Conservation (phyloP, 306 rosid genomes). For the Fragaria ananassa region DNA sequence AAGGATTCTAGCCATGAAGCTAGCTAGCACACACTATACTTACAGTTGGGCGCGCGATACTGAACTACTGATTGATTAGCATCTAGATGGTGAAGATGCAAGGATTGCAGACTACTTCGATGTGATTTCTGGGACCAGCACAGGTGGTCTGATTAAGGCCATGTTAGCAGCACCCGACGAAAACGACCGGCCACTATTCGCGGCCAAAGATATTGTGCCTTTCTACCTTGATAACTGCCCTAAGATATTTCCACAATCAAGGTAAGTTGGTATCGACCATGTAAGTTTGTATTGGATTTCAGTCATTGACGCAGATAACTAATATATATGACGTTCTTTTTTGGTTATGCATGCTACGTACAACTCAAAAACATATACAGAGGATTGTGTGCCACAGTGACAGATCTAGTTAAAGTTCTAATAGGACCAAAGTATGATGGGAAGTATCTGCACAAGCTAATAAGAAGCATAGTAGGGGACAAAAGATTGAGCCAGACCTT, state of each 20-base stretch:
- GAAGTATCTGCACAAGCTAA: conserved; percentile 19
- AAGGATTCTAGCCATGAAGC: not conserved
- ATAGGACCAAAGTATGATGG: conserved; percentile 35
- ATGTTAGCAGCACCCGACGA: conserved; percentile 32
- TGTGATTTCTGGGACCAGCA: conserved; percentile 32
- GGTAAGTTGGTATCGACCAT: not conserved
- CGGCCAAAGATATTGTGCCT: conserved; percentile 26
- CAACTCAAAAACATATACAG: conserved; percentile 18
- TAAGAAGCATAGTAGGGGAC: not conserved
- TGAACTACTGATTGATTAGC: not conserved
- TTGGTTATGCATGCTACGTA: not conserved
- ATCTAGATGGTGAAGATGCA: conserved; percentile 27
- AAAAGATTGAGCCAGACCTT: conserved; percentile 28
- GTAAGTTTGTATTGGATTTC: no score
- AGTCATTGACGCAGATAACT: no score
- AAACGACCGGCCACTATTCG: conserved; percentile 25
- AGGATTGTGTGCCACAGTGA: conserved; percentile 26
- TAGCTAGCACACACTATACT: not conserved
- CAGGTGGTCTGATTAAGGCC: conserved; percentile 32
- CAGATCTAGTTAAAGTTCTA: conserved; percentile 17
- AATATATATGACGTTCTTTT: no score
- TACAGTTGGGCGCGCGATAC: not conserved
- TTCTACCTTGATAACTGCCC: conserved; percentile 25
- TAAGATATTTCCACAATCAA: conserved; percentile 31
- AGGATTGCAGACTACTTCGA: conserved; percentile 37